These are phyloP conservation scores for Daldinia bambusicola DNA, from an alignment of 495 filamentous ascomycete genomes.

Conservation along the genomic window DNA sequence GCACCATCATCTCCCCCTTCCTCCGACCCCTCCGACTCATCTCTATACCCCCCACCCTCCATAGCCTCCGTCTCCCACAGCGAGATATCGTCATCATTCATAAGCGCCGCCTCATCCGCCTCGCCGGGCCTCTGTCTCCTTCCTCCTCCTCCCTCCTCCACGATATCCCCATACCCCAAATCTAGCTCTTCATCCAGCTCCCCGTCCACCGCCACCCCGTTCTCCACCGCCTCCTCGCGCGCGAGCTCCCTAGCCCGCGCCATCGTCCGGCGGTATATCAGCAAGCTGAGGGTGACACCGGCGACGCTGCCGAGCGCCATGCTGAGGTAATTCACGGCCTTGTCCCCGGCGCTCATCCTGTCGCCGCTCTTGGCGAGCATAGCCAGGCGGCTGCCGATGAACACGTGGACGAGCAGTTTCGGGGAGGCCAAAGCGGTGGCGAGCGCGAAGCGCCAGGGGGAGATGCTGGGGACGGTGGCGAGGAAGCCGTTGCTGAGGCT, in stretches of 20 bases:
- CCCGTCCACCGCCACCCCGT: slow-evolving; percentile 18
- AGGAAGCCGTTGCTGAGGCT: slow-evolving; percentile 93
- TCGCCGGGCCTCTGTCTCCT: slow-evolving; percentile 46
- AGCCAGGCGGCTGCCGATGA: slow-evolving; percentile 83
- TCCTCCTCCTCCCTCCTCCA: slow-evolving; percentile 43
- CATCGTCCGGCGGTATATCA: slow-evolving; percentile 89
- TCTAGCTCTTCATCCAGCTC: slow-evolving; percentile 51
- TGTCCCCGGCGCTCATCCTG: slow-evolving; percentile 73
- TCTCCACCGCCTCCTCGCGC: slow-evolving; percentile 69
- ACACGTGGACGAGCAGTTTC: slow-evolving; percentile 91
- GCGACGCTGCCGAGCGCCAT: slow-evolving; percentile 75
- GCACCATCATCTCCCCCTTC: background rate
- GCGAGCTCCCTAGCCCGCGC: slow-evolving; percentile 86
- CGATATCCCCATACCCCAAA: slow-evolving; percentile 48
- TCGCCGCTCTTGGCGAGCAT: slow-evolving; percentile 72
- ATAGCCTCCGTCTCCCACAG: slow-evolving; percentile 61
- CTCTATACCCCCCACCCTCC: slow-evolving; percentile 54
- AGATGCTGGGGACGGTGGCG: slow-evolving; percentile 89
- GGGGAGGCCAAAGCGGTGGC: slow-evolving; percentile 81
- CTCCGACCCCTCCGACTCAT: slow-evolving; percentile 39
- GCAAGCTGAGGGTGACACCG: slow-evolving; percentile 78
- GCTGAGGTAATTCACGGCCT: slow-evolving; percentile 79
- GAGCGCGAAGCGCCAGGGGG: slow-evolving; percentile 75
- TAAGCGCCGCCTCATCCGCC: slow-evolving; percentile 54
- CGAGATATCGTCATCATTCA: slow-evolving; percentile 71